These are phyloP conservation scores for Hemileccinum impolitum DNA, from an alignment of 768 basidiomycete genomes.

Conservation along the genomic window DNA sequence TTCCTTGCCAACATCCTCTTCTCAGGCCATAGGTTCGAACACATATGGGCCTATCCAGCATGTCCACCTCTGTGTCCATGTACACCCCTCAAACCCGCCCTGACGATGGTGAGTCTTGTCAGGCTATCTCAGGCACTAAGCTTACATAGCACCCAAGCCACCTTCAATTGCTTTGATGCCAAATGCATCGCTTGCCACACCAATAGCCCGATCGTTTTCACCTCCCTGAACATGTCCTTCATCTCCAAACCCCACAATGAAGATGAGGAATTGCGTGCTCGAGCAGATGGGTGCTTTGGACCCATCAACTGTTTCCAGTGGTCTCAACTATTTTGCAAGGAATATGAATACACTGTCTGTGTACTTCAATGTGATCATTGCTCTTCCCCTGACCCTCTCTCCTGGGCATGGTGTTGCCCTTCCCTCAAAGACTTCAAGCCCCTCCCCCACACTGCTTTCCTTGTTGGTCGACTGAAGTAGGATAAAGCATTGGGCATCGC, in stretches of 20 bases:
- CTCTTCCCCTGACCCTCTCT: background rate
- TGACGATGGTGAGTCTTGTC: too few species aligned
- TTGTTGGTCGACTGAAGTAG: too few species aligned
- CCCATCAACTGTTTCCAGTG: background rate
- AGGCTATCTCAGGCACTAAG: too few species aligned
- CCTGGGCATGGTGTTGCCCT: background rate
- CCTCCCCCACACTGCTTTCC: too few species aligned
- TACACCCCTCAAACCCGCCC: too few species aligned
- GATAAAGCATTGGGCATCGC: too few species aligned
- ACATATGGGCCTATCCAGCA: too few species aligned
- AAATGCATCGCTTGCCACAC: background rate
- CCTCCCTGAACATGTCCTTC: constrained; percentile 2
- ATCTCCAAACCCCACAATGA: constrained; percentile 3
- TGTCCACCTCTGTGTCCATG: too few species aligned
- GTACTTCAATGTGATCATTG: background rate
- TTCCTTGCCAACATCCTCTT: too few species aligned
- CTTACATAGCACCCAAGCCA: too few species aligned
- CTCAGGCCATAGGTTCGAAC: too few species aligned
- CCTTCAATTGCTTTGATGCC: background rate
- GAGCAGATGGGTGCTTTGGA: background rate
- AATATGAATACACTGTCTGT: background rate
- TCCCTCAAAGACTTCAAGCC: too few species aligned
- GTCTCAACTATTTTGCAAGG: background rate
- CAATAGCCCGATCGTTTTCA: background rate
- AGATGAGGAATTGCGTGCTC: background rate